Evolutionary conservation across 352 stramenopile genomes (phyloP).

Genomic region (Phytophthora pistaciae): DNA sequence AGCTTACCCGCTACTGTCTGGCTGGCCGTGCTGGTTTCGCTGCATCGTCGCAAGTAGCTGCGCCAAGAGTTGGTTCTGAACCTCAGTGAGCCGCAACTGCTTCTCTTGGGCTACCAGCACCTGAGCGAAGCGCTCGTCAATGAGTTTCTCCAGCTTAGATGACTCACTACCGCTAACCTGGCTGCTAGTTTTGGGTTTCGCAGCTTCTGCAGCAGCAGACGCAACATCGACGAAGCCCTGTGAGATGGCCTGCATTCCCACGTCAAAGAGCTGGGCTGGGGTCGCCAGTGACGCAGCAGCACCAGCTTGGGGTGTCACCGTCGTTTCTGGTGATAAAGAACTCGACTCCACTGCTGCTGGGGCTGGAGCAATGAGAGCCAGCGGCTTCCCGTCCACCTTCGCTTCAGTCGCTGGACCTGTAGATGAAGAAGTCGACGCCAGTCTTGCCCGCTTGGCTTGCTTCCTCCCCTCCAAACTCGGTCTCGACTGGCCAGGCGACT

Average conservation of each 20-base stretch:
- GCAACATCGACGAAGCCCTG: conserved; percentile 19
- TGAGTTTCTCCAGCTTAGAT: conserved; percentile 21
- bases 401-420: not conserved
- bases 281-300: not conserved
- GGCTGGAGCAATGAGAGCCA: conserved; percentile 7
- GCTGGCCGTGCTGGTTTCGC: not conserved
- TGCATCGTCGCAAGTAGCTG: conserved; percentile 15
- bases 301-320: not conserved
- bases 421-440: not conserved
- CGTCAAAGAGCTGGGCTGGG: conserved; percentile 1
- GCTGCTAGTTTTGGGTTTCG: not conserved
- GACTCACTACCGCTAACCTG: not conserved
- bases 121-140: conserved; percentile 23
- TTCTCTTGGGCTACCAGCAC: conserved; percentile 23
- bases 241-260: not conserved
- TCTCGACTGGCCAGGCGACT: conserved; percentile 9
- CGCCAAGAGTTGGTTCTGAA: conserved; percentile 24
- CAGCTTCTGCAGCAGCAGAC: conserved; percentile 6
- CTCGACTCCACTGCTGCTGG: not conserved
- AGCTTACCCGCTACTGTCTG: not conserved
- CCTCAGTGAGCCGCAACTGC: conserved; percentile 20
- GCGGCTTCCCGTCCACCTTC: not conserved
- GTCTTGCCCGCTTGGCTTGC: conserved; percentile 10
- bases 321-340: not conserved
- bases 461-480: conserved; percentile 6